Evolutionary conservation across 169 alveolate species (phyloP), one percentile per base, ranked within the genome.

Genomic region (Cyclospora cayetanensis): DNA sequence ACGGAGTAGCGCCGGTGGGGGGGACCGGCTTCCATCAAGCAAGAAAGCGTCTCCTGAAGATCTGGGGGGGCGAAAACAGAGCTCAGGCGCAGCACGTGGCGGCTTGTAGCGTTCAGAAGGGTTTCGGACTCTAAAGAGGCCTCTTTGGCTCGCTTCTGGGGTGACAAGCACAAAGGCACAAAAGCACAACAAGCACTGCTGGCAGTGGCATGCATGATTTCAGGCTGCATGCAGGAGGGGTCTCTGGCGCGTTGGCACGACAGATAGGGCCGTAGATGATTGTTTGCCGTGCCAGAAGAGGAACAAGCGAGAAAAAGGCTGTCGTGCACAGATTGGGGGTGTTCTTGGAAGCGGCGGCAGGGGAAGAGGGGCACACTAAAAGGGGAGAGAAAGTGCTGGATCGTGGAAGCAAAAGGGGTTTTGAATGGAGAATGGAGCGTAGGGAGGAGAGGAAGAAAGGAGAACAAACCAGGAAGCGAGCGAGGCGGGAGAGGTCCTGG

Each of bases 401-500:
- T 9, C 9, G 84, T 5, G 88, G 39, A 43, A 77, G 66, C 25
- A 29, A 77, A 34, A 76, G 66, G 66, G 15, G 46, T 80, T 95
- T 91, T 9, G 80, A 53, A 39, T 70, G 79, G 9, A 65, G 82
- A 90, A 88, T 72, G n/a, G n/a, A 43, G 1, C 12, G 25, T 18
- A 41, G 41, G 4, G n/a, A 2, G 42, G 46, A 1, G 43, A 7
- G 18, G 53, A 5, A 3, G n/a, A 25, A 25, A 1, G 2, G 37
- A 76, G 79, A n/a, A 83, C 95, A 37, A 42, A 95, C 96, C 93
- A 96, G 82, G 9, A 96, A 95, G 34, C 98, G 87, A 4, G 96
- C 89, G 20, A 92, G 85, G 25, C 97, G 89, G 43, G 90, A 88
- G 60, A 88, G 95, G 80, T 96, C 98, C 46, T 90, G 91, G 2